Evolutionary conservation across 352 stramenopile genomes (phyloP).

Genomic region (Globisporangium paddicum): DNA sequence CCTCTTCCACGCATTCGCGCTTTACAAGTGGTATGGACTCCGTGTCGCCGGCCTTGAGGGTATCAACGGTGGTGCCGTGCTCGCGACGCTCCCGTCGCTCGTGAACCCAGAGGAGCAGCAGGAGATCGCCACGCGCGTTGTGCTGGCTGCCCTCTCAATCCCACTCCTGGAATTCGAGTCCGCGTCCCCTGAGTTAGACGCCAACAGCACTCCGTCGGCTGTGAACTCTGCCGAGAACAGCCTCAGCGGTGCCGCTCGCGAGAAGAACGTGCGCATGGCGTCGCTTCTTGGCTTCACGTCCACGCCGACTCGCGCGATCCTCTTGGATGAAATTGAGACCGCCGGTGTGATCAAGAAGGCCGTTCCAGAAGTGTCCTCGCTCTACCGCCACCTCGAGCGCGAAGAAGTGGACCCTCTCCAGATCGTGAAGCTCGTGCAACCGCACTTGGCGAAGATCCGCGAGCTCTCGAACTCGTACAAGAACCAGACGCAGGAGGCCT

Average conservation of each 20-base stretch:
- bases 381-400: conserved; percentile 70
- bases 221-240: conserved; percentile 27
- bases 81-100: conserved; percentile 34
- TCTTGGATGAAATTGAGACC: conserved; percentile 88
- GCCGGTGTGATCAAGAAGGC: conserved; percentile 65
- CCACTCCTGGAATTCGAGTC: conserved; percentile 73
- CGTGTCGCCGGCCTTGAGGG: conserved; percentile 85
- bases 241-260: conserved; percentile 55
- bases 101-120: conserved; percentile 78
- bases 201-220: conserved; percentile 54
- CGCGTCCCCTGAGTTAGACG: conserved; percentile 47
- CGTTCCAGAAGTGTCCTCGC: conserved; percentile 40
- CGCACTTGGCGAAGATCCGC: conserved; percentile 39
- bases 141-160: conserved; percentile 94
- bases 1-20: conserved; percentile 96
- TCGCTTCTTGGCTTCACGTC: conserved; percentile 87
- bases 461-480: conserved; percentile 13
- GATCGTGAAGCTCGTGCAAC: conserved; percentile 73
- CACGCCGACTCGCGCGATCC: conserved; percentile 85
- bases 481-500: conserved; percentile 32
- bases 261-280: conserved; percentile 95
- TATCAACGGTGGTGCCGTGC: conserved; percentile 32
- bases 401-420: conserved; percentile 70
- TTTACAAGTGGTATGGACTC: conserved; percentile 95
- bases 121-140: conserved; percentile 86